phyloP scores from a whole-genome alignment of 2,329 filamentous ascomycete genomes.

The Alternaria sp. region DNA sequence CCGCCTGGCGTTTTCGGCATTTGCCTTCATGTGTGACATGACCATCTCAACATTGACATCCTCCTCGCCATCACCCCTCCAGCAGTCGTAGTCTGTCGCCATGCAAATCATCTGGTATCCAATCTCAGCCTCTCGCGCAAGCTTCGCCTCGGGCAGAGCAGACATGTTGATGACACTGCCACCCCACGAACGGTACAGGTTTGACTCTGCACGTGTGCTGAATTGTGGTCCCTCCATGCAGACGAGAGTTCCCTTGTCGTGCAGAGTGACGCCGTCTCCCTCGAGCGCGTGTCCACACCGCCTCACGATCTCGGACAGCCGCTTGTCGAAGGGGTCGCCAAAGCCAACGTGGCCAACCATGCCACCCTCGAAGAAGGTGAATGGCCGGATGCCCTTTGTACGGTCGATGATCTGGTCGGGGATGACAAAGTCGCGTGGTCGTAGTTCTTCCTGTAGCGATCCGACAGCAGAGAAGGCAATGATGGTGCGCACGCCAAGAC shows the following conservation, averaged over 20 bases:
- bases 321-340: conserved; percentile 89
- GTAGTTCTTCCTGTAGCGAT: conserved; percentile 88
- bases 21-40: conserved; percentile 94
- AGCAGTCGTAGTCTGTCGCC: conserved; percentile 99
- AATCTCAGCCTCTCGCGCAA: conserved; percentile 94
- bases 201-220: conserved; percentile 92
- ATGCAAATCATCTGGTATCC: conserved; percentile 99
- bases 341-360: conserved; percentile 95
- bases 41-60: conserved; percentile 95
- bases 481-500: conserved; percentile 86
- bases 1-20: conserved; percentile 83
- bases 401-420: conserved; percentile 97
- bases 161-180: conserved; percentile 99
- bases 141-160: conserved; percentile 90
- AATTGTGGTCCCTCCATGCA: conserved; percentile 99
- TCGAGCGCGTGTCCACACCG: conserved; percentile 78
- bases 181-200: conserved; percentile 94
- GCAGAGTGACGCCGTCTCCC: conserved; percentile 84
- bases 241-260: conserved; percentile 83
- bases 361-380: conserved; percentile 93
- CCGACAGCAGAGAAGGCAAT: conserved; percentile 97
- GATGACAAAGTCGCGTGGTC: conserved; percentile 94
- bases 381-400: conserved; percentile 92
- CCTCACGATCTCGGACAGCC: conserved; percentile 77
- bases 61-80: conserved; percentile 78